Conservation (phyloP, 768 basidiomycete species). For the Cystofilobasidium bisporidii region DNA sequence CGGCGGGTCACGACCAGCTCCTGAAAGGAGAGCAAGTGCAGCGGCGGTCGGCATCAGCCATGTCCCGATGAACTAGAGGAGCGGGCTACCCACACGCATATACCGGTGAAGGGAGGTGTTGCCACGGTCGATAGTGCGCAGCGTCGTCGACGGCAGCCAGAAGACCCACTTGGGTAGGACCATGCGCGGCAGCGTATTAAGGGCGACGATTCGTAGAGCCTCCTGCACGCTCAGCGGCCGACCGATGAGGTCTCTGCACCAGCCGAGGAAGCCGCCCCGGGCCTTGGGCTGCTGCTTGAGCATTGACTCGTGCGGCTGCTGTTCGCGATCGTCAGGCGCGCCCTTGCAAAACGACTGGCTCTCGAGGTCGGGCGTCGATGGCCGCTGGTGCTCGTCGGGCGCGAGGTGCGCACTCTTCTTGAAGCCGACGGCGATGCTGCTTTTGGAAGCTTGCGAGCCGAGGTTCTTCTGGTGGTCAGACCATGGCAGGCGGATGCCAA, state of each 20-base stretch:
- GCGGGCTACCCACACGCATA: constrained; percentile 6
- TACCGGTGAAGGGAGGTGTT: constrained; percentile 18
- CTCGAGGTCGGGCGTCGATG: background rate
- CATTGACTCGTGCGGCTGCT: background rate
- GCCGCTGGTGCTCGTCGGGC: background rate
- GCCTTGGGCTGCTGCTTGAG: constrained; percentile 1
- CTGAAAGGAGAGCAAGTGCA: background rate
- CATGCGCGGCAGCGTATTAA: constrained; percentile 16
- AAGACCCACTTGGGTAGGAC: constrained; percentile 25
- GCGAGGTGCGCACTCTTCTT: background rate
- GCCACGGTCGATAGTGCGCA: constrained; percentile 23
- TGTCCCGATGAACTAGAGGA: too few relatives aligned
- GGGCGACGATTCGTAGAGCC: constrained; percentile 29
- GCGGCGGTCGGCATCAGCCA: constrained; percentile 23
- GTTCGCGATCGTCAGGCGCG: background rate
- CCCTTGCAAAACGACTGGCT: background rate
- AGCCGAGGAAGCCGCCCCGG: background rate
- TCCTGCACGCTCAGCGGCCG: constrained; percentile 24
- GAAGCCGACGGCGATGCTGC: background rate
- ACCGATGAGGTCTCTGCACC: background rate
- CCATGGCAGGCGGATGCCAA: constrained; percentile 36
- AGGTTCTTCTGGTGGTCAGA: constrained; percentile 10
- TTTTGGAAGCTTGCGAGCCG: background rate
- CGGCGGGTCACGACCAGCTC: constrained; percentile 11
- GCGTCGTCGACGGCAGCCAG: constrained; percentile 1